A percentile compares a stretch with the other conserved stretches of the same genome.
Evolutionary conservation across 1,284 basidiomycete species (phyloP).

Genomic region (Ceraceosorus bombacis): DNA sequence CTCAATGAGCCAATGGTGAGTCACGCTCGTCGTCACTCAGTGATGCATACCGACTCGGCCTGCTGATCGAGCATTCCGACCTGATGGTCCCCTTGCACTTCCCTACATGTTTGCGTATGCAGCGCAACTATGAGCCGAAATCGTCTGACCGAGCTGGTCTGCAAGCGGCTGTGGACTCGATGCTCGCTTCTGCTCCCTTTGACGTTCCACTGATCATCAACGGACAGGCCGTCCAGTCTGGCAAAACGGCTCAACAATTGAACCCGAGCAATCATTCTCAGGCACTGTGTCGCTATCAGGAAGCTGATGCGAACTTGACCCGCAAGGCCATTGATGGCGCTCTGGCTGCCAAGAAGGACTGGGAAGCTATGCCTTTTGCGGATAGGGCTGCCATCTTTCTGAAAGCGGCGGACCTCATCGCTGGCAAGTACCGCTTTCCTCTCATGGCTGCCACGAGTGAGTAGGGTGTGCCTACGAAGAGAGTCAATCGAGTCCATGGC

Average conservation of each 20-base stretch:
- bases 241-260: conserved; percentile 56
- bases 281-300: conserved; percentile 77
- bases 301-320: conserved; percentile 65
- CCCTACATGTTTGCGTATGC: background rate
- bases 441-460: conserved; percentile 76
- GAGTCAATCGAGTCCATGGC: too few species aligned
- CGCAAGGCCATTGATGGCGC: conserved; percentile 77
- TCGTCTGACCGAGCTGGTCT: conserved; percentile 71
- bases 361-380: conserved; percentile 91
- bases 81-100: too few species aligned
- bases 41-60: too few species aligned
- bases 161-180: conserved; percentile 66
- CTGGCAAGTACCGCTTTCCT: conserved; percentile 84
- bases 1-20: conserved; percentile 43
- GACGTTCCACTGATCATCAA: conserved; percentile 89
- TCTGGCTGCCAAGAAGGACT: conserved; percentile 72
- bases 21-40: background rate
- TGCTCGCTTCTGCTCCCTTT: conserved; percentile 75
- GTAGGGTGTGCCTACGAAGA: background rate
- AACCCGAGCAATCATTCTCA: conserved; percentile 56
- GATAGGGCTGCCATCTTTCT: conserved; percentile 96
- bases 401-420: conserved; percentile 72
- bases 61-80: too few species aligned
- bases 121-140: conserved; percentile 66
- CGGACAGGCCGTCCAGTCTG: conserved; percentile 78